These are phyloP conservation scores for Hanseniaspora lachancei DNA, from an alignment of 805 yeast species.

Conservation along the genomic window DNA sequence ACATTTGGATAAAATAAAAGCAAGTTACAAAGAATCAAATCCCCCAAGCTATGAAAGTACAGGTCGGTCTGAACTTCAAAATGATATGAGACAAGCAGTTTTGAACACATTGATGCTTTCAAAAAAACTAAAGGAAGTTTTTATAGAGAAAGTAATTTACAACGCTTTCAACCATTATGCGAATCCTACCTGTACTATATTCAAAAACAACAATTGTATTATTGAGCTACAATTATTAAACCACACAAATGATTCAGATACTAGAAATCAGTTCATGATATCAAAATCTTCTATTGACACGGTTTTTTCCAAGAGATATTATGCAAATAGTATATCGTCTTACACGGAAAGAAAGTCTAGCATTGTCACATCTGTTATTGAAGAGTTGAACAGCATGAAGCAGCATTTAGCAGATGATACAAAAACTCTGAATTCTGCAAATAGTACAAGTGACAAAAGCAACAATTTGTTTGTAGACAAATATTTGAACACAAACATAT, in stretches of 20 bases:
- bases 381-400: neutral
- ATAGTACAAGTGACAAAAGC: neutral
- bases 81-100: neutral
- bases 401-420: neutral
- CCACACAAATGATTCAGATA: neutral
- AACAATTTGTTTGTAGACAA: neutral
- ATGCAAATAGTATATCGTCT: neutral
- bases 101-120: neutral
- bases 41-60: neutral
- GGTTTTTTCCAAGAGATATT: neutral
- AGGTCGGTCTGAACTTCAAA: neutral
- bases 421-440: neutral
- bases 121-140: neutral
- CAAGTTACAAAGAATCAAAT: neutral
- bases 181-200: neutral
- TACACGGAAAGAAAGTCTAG: slow-evolving; percentile 3
- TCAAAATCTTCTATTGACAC: neutral
- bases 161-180: slow-evolving; percentile 8
- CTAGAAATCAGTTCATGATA: neutral
- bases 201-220: neutral
- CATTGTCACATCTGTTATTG: slow-evolving; percentile 6
- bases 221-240: neutral
- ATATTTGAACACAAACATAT: neutral
- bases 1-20: neutral
- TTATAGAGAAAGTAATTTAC: neutral